These are phyloP conservation scores for Saccharomyces hybrid DNA, from an alignment of 1,139 yeast genomes.

Conservation along the genomic window DNA sequence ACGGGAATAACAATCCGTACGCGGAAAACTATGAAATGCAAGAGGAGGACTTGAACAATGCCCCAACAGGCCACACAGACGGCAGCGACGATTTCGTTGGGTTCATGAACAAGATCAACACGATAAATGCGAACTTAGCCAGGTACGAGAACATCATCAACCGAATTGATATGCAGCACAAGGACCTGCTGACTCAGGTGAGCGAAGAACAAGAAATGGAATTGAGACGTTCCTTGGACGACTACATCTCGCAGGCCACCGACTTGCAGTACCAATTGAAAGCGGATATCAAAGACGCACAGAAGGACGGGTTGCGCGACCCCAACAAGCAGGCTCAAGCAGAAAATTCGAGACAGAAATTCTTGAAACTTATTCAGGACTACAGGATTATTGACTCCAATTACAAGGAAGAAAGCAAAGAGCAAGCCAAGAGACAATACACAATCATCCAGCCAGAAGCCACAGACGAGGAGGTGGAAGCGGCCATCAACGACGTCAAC, in stretches of 20 bases:
- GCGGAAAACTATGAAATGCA: constrained; percentile 14
- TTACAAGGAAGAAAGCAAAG: constrained; percentile 75
- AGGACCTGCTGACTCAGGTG: constrained; percentile 74
- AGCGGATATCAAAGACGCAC: constrained; percentile 66
- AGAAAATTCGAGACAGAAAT: constrained; percentile 76
- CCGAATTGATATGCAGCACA: constrained; percentile 73
- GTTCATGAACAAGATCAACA: constrained; percentile 78
- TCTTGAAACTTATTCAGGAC: constrained; percentile 76
- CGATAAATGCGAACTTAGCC: constrained; percentile 70
- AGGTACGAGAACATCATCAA: constrained; percentile 73
- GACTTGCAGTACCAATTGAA: constrained; percentile 70
- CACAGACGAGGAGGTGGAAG: constrained; percentile 70
- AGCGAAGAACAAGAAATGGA: constrained; percentile 71
- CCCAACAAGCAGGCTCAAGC: constrained; percentile 83
- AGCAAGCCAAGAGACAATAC: constrained; percentile 89
- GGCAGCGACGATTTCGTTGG: constrained; percentile 51
- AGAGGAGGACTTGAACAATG: constrained; percentile 11
- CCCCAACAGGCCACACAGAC: neutral
- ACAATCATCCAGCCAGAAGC: constrained; percentile 90
- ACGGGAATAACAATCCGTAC: constrained; percentile 12
- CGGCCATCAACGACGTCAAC: constrained; percentile 76
- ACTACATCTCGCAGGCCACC: constrained; percentile 68
- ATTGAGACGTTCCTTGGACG: constrained; percentile 69
- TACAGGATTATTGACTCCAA: constrained; percentile 81
- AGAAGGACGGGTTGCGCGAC: constrained; percentile 64